Conservation (phyloP, 441 rosid genomes). For the Breynia disticha region DNA sequence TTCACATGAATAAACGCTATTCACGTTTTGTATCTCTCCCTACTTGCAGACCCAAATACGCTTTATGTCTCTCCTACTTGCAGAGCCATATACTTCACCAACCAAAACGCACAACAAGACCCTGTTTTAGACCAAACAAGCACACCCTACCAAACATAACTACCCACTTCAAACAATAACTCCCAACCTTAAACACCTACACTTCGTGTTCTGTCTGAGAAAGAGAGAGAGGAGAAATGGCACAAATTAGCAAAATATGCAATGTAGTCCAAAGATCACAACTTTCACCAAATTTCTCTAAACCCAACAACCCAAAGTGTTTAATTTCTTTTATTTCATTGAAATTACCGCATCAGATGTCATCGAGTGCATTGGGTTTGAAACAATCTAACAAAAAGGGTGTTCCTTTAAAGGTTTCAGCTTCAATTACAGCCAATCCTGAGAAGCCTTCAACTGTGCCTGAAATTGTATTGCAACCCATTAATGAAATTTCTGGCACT, state of each 20-base stretch:
- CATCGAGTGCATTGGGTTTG: conserved; percentile 22
- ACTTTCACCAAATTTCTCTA: conserved; percentile 23
- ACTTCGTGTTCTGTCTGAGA: not conserved
- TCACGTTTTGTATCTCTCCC: too few relatives aligned
- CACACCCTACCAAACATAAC: too few relatives aligned
- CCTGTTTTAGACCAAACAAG: too few relatives aligned
- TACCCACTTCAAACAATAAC: too few relatives aligned
- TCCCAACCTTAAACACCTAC: too few relatives aligned
- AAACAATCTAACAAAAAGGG: conserved; percentile 17
- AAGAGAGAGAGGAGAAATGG: conserved; percentile 31
- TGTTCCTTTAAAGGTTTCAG: conserved; percentile 34
- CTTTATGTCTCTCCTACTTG: too few relatives aligned
- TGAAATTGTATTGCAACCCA: conserved; percentile 80
- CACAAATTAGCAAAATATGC: conserved; percentile 43
- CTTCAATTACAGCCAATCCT: conserved; percentile 47
- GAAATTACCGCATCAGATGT: conserved; percentile 23
- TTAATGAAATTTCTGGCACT: conserved; percentile 72
- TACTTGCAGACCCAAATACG: too few relatives aligned
- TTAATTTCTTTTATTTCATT: conserved; percentile 24
- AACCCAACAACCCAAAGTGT: conserved; percentile 21
- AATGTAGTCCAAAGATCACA: conserved; percentile 28
- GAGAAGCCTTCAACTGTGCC: conserved; percentile 58
- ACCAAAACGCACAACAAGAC: too few relatives aligned
- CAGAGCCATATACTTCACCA: too few relatives aligned
- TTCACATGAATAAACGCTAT: too few relatives aligned